A percentile compares a stretch with the other conserved stretches of the same genome.
Evolutionary conservation across 208 protist species (phyloP).

Genomic region (Crithidia acanthocephali): DNA sequence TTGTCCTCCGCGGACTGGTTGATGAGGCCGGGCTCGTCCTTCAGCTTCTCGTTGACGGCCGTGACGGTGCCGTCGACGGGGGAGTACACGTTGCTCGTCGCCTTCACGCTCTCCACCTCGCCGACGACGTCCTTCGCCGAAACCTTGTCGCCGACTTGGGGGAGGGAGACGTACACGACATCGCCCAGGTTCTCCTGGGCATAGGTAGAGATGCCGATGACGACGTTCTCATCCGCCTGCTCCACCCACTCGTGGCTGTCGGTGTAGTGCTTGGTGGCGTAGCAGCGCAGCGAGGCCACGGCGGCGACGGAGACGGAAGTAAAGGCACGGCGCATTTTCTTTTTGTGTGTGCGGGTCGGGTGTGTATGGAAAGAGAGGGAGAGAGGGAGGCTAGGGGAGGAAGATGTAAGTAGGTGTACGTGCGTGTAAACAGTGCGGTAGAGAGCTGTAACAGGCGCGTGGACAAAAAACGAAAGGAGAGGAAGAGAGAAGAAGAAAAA

Average conservation of each 20-base stretch:
- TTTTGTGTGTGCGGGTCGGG: neutral
- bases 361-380: neutral
- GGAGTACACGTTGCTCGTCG: constrained; percentile 91
- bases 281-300: constrained; percentile 47
- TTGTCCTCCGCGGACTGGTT: constrained; percentile 88
- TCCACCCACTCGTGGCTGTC: constrained; percentile 93
- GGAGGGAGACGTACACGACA: constrained; percentile 92
- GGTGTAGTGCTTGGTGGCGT: constrained; percentile 84
- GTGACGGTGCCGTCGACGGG: constrained; percentile 83
- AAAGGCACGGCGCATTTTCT: constrained; percentile 61
- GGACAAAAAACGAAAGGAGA: too few species aligned
- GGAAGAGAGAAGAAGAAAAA: too few species aligned
- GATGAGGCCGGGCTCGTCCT: constrained; percentile 84
- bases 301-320: constrained; percentile 32
- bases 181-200: constrained; percentile 92
- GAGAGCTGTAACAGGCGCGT: too few species aligned
- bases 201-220: constrained; percentile 87
- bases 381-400: neutral
- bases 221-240: constrained; percentile 62
- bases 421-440: too few species aligned
- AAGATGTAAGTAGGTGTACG: neutral
- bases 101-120: constrained; percentile 94
- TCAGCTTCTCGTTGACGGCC: constrained; percentile 86
- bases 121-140: constrained; percentile 71
- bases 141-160: constrained; percentile 85